Conservation (phyloP, 1,284 basidiomycete genomes). For the Ustilago loliicola region DNA sequence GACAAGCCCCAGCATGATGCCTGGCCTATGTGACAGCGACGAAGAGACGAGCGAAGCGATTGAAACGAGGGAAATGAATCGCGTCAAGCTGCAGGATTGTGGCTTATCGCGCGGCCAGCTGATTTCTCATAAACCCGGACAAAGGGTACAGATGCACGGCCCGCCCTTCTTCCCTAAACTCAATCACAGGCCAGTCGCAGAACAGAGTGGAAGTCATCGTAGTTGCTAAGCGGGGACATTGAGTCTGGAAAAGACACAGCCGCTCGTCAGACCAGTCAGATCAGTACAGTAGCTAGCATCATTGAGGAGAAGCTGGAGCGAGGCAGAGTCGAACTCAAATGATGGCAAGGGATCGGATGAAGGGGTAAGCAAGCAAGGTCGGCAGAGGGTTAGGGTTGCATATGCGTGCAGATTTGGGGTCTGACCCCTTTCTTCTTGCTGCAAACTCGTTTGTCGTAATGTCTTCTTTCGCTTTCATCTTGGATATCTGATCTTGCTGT, state of each 20-base stretch:
- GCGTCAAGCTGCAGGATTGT: constrained; percentile 1
- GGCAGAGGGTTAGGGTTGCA: constrained; percentile 17
- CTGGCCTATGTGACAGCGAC: no score
- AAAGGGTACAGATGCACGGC: not conserved
- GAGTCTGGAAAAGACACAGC: not conserved
- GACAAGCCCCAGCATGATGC: no score
- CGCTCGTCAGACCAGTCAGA: not conserved
- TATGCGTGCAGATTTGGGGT: constrained; percentile 16
- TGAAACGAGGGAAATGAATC: not conserved
- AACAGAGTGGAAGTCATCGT: no score
- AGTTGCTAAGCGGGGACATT: no score
- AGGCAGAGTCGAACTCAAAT: not conserved
- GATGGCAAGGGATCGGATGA: not conserved
- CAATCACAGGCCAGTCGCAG: no score
- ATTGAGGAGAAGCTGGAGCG: not conserved
- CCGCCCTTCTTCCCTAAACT: not conserved
- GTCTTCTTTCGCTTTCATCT: not conserved
- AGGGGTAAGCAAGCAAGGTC: not conserved
- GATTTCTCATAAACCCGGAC: not conserved
- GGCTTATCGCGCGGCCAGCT: not conserved
- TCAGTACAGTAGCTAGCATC: not conserved
- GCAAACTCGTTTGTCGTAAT: not conserved
- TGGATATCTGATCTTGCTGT: not conserved
- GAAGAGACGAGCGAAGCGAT: not conserved
- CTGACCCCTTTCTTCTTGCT: constrained; percentile 9